These are phyloP conservation scores for Grosmannia penicillata DNA, from an alignment of 2,329 filamentous ascomycete species.

Conservation along the genomic window DNA sequence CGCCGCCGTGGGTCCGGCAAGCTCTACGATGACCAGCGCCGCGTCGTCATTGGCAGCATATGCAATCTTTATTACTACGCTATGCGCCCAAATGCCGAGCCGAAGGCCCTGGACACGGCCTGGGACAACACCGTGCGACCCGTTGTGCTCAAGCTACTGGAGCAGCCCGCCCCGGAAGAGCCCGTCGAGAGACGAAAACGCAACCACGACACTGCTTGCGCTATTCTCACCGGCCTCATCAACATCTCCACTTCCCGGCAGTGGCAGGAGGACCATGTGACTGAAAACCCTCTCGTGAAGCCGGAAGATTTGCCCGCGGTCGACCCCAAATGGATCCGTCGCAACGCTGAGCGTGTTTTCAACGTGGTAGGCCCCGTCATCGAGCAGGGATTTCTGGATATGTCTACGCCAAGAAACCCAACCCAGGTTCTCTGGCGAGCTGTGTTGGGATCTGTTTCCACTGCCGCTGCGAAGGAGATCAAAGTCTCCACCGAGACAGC, in stretches of 20 bases:
- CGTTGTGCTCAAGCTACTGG: slow-evolving; percentile 44
- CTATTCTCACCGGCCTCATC: slow-evolving; percentile 60
- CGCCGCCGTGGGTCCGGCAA: slow-evolving; percentile 44
- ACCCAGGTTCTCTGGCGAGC: slow-evolving; percentile 42
- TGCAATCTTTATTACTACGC: slow-evolving; percentile 74
- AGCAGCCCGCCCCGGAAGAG: slow-evolving; percentile 20
- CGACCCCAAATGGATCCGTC: slow-evolving; percentile 77
- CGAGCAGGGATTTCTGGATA: slow-evolving; percentile 43
- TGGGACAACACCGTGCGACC: slow-evolving; percentile 65
- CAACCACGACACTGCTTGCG: slow-evolving; percentile 43
- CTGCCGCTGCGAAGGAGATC: slow-evolving; percentile 70
- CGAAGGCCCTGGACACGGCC: slow-evolving; percentile 53
- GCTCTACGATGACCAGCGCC: slow-evolving; percentile 41
- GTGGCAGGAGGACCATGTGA: slow-evolving; percentile 63
- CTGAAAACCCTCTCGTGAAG: slow-evolving; percentile 40
- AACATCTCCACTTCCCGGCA: slow-evolving; percentile 40
- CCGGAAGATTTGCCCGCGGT: slow-evolving; percentile 69
- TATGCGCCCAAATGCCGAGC: slow-evolving; percentile 54
- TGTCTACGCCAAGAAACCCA: slow-evolving; percentile 44
- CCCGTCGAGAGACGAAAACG: slow-evolving; percentile 19
- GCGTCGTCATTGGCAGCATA: slow-evolving; percentile 50
- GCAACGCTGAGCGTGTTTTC: slow-evolving; percentile 52
- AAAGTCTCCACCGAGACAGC: slow-evolving; percentile 76
- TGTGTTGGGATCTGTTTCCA: slow-evolving; percentile 46
- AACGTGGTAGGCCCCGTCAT: slow-evolving; percentile 44